Evolutionary conservation across 108 stramenopile species (phyloP), one percentile per base, ranked within the genome.

Genomic region (Cyclostephanos invisitatus): DNA sequence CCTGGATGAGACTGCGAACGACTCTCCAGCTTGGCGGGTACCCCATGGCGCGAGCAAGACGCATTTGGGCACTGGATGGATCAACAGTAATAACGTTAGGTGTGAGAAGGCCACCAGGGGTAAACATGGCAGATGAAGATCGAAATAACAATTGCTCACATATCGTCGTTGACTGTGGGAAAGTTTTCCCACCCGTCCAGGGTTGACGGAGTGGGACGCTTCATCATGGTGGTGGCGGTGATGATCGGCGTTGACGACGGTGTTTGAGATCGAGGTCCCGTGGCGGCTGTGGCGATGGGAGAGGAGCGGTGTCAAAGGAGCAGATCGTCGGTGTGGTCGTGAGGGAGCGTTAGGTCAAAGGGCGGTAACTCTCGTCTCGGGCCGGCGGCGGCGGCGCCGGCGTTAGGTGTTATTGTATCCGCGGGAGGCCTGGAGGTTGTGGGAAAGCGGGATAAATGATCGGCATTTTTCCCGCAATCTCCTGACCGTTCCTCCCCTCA

Each of bases 11-110:
- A 18, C 59, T 75, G 18, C 92, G 85, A 53, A 87, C 85, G 24
- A 93, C 92, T 61, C 87, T 64, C 93, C 93, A 94, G 48, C 84
- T 78, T 32, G 74, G 77, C 11, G 93, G 93, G 73, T 94, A 94
- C 29, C 93, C 93, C 73, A 94, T 73, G 44, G 93, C 90, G 10
- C 82, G 85, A 5, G 93, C 93, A 15, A 94, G 70, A 10, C 81
- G 77, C 20, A 68, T 51, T 47, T 82, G 77, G 35, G 81, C 77
- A 38, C 47, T 46, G 44, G 44, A 46, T 46, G 44, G 9, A 46
- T 46, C 15, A 46, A 46, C 12, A 46, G 44, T 7, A 7, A 1
- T 0, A 15, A 14, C 11, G 44, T 1, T 46, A 1, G 12, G 44
- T 46, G 44, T 15, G 44, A 46, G 14, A 15, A 15, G 2, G 2